A percentile compares a stretch with the other conserved stretches of the same genome.
Evolutionary conservation across 805 yeast genomes (phyloP).

Genomic region (Zygosaccharomyces bailii): DNA sequence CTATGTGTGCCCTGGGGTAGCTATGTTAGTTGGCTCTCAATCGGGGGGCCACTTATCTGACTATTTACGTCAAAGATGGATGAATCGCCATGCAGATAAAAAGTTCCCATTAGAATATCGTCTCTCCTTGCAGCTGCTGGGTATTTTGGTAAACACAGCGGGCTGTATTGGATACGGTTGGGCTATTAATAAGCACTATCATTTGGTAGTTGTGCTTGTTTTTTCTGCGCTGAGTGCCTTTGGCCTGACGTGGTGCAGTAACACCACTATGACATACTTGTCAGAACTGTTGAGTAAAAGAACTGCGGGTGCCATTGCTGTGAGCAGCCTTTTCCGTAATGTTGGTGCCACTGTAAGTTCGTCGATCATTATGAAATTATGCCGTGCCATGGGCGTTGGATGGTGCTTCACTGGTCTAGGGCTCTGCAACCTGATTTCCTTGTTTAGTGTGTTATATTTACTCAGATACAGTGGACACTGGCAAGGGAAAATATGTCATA

Average conservation of each 20-base stretch:
- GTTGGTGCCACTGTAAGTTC: conserved; percentile 53
- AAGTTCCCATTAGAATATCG: conserved; percentile 46
- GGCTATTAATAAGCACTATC: conserved; percentile 42
- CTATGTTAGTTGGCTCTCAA: conserved; percentile 48
- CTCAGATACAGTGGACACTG: conserved; percentile 21
- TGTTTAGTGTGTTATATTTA: conserved; percentile 23
- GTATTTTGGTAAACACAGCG: conserved; percentile 41
- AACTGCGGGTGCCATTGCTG: conserved; percentile 52
- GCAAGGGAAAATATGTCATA: conserved; percentile 13
- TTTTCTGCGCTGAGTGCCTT: conserved; percentile 47
- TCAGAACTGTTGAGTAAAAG: conserved; percentile 49
- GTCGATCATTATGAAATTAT: conserved; percentile 39
- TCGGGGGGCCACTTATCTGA: conserved; percentile 50
- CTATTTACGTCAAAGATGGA: conserved; percentile 30
- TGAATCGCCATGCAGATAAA: conserved; percentile 27
- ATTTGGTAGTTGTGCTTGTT: conserved; percentile 41
- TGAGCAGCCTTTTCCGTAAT: conserved; percentile 52
- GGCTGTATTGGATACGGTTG: conserved; percentile 54
- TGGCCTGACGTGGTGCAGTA: conserved; percentile 55
- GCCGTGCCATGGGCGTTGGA: conserved; percentile 43
- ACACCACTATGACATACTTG: conserved; percentile 50
- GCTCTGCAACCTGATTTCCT: conserved; percentile 31
- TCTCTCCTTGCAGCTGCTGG: conserved; percentile 43
- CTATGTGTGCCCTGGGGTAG: conserved; percentile 51
- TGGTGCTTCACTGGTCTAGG: conserved; percentile 57